A percentile compares a stretch with the other conserved stretches of the same genome.
These are phyloP conservation scores for Erodium texanum DNA, from an alignment of 441 rosid species.

Conservation along the genomic window DNA sequence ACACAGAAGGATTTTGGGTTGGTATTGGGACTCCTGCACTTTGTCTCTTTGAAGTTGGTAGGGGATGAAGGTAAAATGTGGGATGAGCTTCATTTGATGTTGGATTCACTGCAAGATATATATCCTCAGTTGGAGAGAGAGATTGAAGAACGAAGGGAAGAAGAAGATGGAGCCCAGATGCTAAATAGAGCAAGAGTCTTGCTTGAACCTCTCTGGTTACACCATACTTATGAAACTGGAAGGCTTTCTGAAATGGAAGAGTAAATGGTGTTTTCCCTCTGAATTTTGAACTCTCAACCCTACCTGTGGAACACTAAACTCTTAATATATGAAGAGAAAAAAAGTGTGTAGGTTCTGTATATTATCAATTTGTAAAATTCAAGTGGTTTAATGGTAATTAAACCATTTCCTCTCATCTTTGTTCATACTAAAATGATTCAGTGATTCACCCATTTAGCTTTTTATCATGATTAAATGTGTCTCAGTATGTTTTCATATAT, in stretches of 20 bases:
- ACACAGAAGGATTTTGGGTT: constrained; percentile 48
- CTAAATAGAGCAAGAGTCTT: constrained; percentile 41
- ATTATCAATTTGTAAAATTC: not conserved
- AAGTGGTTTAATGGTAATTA: not conserved
- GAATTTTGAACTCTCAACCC: not conserved
- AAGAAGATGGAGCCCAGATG: constrained; percentile 33
- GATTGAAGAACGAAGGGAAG: constrained; percentile 41
- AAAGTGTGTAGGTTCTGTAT: not conserved
- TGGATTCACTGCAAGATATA: constrained; percentile 50
- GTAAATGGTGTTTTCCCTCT: constrained; percentile 14
- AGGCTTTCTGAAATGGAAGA: constrained; percentile 56
- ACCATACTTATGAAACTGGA: constrained; percentile 72
- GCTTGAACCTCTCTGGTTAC: constrained; percentile 84
- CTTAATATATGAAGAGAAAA: not conserved
- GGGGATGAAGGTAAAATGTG: constrained; percentile 54
- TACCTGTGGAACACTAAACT: not conserved
- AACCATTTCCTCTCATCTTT: too few relatives aligned
- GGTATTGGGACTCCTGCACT: constrained; percentile 47
- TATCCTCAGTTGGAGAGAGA: constrained; percentile 58
- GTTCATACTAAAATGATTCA: too few relatives aligned
- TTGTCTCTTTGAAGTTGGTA: constrained; percentile 49
- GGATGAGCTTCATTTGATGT: constrained; percentile 60
- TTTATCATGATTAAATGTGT: too few relatives aligned
- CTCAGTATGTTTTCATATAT: too few relatives aligned
- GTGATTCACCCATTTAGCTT: too few relatives aligned